Conservation (phyloP, 1,284 basidiomycete species). For the Mycena sp. region DNA sequence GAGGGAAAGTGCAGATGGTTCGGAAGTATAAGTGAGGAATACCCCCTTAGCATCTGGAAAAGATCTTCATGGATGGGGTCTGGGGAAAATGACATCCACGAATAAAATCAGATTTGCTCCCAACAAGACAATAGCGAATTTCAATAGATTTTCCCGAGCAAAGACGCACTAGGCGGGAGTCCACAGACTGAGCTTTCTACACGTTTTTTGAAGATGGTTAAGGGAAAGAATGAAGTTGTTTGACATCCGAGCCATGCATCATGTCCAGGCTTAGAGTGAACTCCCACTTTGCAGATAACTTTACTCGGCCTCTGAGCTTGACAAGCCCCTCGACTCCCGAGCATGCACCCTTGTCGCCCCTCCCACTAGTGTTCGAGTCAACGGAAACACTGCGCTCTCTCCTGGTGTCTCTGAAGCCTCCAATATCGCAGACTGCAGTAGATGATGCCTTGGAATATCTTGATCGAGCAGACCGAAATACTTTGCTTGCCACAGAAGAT, state of each 20-base stretch:
- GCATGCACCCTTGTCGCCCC: background rate
- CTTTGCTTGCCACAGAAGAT: slow-evolving; percentile 29
- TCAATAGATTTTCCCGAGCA: background rate
- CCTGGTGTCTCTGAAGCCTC: slow-evolving; percentile 24
- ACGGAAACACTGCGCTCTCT: slow-evolving; percentile 21
- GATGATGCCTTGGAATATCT: slow-evolving; percentile 28
- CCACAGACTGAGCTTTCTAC: too few relatives aligned
- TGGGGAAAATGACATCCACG: background rate
- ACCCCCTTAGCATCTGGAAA: slow-evolving; percentile 59
- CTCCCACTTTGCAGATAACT: slow-evolving; percentile 22
- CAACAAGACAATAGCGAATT: background rate
- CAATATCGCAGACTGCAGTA: slow-evolving; percentile 22
- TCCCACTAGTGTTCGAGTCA: slow-evolving; percentile 3
- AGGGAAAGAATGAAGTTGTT: background rate
- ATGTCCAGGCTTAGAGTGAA: slow-evolving; percentile 24
- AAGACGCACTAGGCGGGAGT: background rate
- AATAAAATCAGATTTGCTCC: too few relatives aligned
- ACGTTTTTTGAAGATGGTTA: background rate
- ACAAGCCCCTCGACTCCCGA: slow-evolving; percentile 18
- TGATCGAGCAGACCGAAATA: slow-evolving; percentile 7
- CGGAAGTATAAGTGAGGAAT: slow-evolving; percentile 61
- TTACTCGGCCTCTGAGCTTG: slow-evolving; percentile 24
- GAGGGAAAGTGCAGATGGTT: slow-evolving; percentile 51
- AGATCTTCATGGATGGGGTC: slow-evolving; percentile 37
- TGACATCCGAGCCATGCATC: background rate